Conservation (phyloP, 495 filamentous ascomycete genomes). For the Amphirosellinia nigrospora region DNA sequence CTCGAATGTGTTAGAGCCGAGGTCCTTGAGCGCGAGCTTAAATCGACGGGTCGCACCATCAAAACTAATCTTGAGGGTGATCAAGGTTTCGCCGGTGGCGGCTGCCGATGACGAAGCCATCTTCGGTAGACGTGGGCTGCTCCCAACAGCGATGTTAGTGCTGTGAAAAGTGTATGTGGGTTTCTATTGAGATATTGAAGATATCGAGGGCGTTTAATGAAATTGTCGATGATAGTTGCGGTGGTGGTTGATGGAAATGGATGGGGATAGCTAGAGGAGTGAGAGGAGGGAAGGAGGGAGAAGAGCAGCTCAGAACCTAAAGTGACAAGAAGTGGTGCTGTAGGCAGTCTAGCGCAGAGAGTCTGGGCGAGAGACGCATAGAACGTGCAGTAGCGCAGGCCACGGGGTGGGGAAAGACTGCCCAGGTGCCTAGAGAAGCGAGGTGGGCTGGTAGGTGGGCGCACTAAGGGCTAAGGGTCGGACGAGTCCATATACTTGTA, state of each 20-base stretch:
- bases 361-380: constrained; percentile 11
- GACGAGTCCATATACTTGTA: constrained; percentile 8
- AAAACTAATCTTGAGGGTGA: constrained; percentile 84
- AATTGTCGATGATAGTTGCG: background rate
- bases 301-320: constrained; percentile 10
- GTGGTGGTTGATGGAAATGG: constrained; percentile 17
- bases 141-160: constrained; percentile 11
- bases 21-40: constrained; percentile 86
- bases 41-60: constrained; percentile 73
- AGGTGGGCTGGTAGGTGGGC: constrained; percentile 13
- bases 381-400: constrained; percentile 27
- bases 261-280: background rate
- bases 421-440: constrained; percentile 11
- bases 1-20: constrained; percentile 76
- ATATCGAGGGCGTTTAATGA: constrained; percentile 1
- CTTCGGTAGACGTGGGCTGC: background rate
- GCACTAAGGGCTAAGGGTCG: background rate
- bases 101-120: constrained; percentile 39
- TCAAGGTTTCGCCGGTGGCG: constrained; percentile 64
- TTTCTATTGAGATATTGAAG: background rate
- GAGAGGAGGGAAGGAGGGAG: constrained; percentile 17
- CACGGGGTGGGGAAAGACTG: constrained; percentile 10
- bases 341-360: background rate
- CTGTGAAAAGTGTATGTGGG: background rate
- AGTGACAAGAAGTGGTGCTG: constrained; percentile 17